These are phyloP conservation scores for Ephemerocybe angulata DNA, from an alignment of 768 basidiomycete species.

Conservation along the genomic window DNA sequence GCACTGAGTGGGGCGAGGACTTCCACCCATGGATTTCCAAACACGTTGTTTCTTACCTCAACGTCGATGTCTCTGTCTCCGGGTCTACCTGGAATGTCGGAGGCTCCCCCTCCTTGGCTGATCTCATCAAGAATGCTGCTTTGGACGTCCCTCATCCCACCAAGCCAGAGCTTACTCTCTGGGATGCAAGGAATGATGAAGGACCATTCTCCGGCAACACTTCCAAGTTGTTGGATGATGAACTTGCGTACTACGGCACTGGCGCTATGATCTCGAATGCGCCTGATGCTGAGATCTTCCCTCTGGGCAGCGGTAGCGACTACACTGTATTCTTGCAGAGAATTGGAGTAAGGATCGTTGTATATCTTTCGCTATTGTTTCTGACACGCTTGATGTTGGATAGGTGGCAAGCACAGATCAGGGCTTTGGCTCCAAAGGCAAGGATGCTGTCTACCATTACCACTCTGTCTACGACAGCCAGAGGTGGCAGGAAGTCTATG, in stretches of 20 bases:
- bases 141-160: slow-evolving; percentile 74
- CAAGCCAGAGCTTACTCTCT: slow-evolving; percentile 58
- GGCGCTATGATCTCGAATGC: background rate
- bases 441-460: slow-evolving; percentile 69
- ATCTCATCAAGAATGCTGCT: slow-evolving; percentile 66
- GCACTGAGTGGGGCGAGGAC: slow-evolving; percentile 92
- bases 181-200: slow-evolving; percentile 68
- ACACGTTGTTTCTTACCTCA: slow-evolving; percentile 83
- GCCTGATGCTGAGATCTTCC: slow-evolving; percentile 34
- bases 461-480: slow-evolving; percentile 69
- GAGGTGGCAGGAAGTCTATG: slow-evolving; percentile 67
- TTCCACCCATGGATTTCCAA: slow-evolving; percentile 75
- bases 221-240: background rate
- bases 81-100: slow-evolving; percentile 54
- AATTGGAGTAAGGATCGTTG: slow-evolving; percentile 32
- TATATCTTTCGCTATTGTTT: background rate
- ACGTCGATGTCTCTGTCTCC: slow-evolving; percentile 60
- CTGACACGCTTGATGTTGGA: background rate
- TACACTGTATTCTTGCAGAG: slow-evolving; percentile 88
- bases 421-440: slow-evolving; percentile 37
- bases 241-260: background rate
- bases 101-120: slow-evolving; percentile 80
- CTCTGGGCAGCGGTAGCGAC: slow-evolving; percentile 82
- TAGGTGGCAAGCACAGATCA: slow-evolving; percentile 40
- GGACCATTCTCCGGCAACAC: slow-evolving; percentile 27